phyloP scores from a whole-genome alignment of 2,329 filamentous ascomycete species.

The Sphaerostilbella broomeana region DNA sequence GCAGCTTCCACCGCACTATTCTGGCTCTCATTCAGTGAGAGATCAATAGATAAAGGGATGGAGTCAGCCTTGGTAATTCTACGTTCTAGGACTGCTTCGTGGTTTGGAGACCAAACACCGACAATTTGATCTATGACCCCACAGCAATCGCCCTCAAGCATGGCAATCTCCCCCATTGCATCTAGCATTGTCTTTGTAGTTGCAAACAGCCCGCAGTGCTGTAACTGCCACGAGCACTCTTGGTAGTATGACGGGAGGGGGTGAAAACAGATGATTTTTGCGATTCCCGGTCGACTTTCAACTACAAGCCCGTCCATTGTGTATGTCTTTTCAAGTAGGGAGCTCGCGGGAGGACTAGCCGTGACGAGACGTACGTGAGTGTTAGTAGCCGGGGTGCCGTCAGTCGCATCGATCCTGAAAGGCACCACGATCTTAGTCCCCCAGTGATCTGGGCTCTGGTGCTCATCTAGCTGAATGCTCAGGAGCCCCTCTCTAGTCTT shows the following conservation, averaged over 20 bases:
- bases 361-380: conserved; percentile 31
- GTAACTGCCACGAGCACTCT: conserved; percentile 31
- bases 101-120: neutral
- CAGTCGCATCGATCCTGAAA: conserved; percentile 18
- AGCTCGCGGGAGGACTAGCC: conserved; percentile 27
- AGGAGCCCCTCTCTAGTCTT: conserved; percentile 4
- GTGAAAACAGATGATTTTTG: conserved; percentile 32
- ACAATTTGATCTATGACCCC: conserved; percentile 21
- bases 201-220: conserved; percentile 35
- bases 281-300: conserved; percentile 21
- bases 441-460: neutral
- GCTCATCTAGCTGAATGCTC: neutral
- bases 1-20: conserved; percentile 16
- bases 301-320: conserved; percentile 34
- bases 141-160: conserved; percentile 25
- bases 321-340: conserved; percentile 20
- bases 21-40: conserved; percentile 16
- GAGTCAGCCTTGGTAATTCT: neutral
- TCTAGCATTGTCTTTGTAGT: conserved; percentile 34
- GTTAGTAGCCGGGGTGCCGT: conserved; percentile 17
- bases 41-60: neutral
- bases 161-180: conserved; percentile 28
- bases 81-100: neutral
- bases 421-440: conserved; percentile 3
- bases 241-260: conserved; percentile 30